Base-by-base conservation (phyloP, 2,329 filamentous ascomycete species). In the Exophiala alcalophila region DNA sequence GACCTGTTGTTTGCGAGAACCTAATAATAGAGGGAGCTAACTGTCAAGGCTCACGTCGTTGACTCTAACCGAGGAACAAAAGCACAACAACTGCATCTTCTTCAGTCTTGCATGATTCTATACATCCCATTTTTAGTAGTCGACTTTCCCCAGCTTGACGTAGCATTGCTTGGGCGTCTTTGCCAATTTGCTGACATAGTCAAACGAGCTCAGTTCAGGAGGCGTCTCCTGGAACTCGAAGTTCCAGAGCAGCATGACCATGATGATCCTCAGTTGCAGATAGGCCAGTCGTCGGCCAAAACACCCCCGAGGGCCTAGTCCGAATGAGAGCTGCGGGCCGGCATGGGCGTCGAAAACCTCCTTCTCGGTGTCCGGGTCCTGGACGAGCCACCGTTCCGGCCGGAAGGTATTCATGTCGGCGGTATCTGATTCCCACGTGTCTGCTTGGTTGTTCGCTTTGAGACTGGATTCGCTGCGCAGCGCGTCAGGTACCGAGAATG, bases 361-460 rank as follows among this genome's bases (percentile, higher is more conserved):
- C 9, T 54, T 48, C 1, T 56, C 61, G 4, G 53, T 25, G 8
- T 54, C 51, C 9, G 18, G 11, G 8, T 61, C 54, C 4, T 25
- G 48, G 1, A 50, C 52, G 3, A 72, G 54, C 69, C 68, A 71
- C 26, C 68, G 56, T 40, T 63, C 58, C 1, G 69, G 68, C 11
- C 61, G 54, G 49, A 71, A 71, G 2, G 24, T 46, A 10, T 33
- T 38, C 14, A 67, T 58, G 8, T 59, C 56, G 2, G 45, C 40
- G 18, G 41, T 30, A 10, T 61, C 58, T 2, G 30, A 31, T 10
- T 24, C 35, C 56, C 61, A 63, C 41, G 59, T 21, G 5, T 35
- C 35, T 19, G 34, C 35, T 15, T 35, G 59, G 15, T 53, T 53
- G 14, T 54, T 58, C 0, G 59, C 55, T 10, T 56, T 52, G 5